Base-by-base conservation (phyloP, 345 rosid genomes). In the Murraya paniculata region DNA sequence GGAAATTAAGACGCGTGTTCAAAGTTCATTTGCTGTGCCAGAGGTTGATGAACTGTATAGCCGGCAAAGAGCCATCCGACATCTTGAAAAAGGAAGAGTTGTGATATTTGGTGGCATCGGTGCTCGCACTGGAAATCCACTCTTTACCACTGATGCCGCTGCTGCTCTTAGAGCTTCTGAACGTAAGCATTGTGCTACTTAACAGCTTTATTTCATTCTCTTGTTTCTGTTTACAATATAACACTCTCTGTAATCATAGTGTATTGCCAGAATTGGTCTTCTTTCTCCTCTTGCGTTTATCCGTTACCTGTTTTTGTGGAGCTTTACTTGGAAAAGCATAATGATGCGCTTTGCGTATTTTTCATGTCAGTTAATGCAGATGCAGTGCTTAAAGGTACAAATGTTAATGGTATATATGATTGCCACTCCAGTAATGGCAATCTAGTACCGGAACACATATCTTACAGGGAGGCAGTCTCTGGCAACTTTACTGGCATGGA, bases 1-100 rank as follows among this genome's bases (percentile, higher is more conserved):
- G 71, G 85, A 82, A 45, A 68, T 87, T 72, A 86, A 73, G 57
- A 73, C 85, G 1, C 88, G 86, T 57, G 80, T 85, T 48, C 90
- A 87, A 64, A 87, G 87, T 80, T 73, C 87, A 27, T 76, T 85
- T 71, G 35, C 84, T 31, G 64, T 85, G 81, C 86, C 85, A 22
- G 88, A 85, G 75, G 61, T 87, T 39, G 84, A 80, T 67, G 90
- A 87, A 77, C 85, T 86, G 2, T 87, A 83, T 38, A 80, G 79
- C 77, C 80, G 88, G 86, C 86, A 80, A 78, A 78, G 82, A 27
- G 88, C 90, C 45, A 84, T 85, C n/a, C 87, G 84, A 16, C 90
- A 87, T 80, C 90, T 87, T 60, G 88, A 85, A 75, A 87, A 87
- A 80, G 90, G 90, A 62, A 85, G 86, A 77, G 88, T 87, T 48